A percentile compares a stretch with the other conserved stretches of the same genome.
These are phyloP conservation scores for Colletotrichum euphorbiae DNA, from an alignment of 2,329 filamentous ascomycete species.

Conservation along the genomic window DNA sequence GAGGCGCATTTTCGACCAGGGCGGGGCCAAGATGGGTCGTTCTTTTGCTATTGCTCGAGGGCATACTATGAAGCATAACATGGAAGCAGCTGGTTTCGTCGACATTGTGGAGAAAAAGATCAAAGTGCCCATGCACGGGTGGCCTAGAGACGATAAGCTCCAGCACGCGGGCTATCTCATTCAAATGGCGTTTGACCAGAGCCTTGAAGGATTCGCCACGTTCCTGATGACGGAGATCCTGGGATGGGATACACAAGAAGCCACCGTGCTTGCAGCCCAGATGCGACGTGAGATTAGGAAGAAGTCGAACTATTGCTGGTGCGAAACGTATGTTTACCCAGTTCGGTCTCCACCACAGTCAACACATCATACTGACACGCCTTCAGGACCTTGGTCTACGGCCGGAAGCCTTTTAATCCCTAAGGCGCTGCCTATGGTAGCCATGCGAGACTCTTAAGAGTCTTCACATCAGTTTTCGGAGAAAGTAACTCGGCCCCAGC, in stretches of 20 bases:
- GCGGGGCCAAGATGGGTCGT: slow-evolving; percentile 43
- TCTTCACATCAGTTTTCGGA: not conserved
- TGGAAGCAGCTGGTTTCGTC: slow-evolving; percentile 45
- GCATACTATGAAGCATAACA: slow-evolving; percentile 41
- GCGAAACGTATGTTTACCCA: slow-evolving; percentile 20
- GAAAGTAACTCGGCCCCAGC: too few species aligned
- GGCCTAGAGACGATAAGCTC: slow-evolving; percentile 38
- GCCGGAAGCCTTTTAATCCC: not conserved
- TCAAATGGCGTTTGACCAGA: slow-evolving; percentile 43
- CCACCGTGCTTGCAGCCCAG: slow-evolving; percentile 43
- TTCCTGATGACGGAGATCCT: slow-evolving; percentile 46
- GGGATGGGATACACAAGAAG: slow-evolving; percentile 43
- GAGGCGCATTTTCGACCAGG: slow-evolving; percentile 43
- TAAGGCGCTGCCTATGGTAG: rapidly evolving
- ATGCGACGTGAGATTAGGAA: slow-evolving; percentile 41
- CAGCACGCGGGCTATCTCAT: slow-evolving; percentile 41
- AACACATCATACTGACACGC: not conserved
- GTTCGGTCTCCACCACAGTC: too few species aligned
- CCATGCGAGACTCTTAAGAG: not conserved
- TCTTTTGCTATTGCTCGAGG: slow-evolving; percentile 42
- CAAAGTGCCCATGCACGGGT: slow-evolving; percentile 41
- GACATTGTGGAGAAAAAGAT: slow-evolving; percentile 38
- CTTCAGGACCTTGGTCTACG: slow-evolving; percentile 1
- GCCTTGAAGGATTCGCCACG: slow-evolving; percentile 46
- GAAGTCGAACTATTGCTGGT: slow-evolving; percentile 24